Percentiles rank a stretch among this genome's conserved stretches.
These are phyloP conservation scores for Syzygium aqueum DNA, from an alignment of 345 rosid genomes.

Conservation along the genomic window DNA sequence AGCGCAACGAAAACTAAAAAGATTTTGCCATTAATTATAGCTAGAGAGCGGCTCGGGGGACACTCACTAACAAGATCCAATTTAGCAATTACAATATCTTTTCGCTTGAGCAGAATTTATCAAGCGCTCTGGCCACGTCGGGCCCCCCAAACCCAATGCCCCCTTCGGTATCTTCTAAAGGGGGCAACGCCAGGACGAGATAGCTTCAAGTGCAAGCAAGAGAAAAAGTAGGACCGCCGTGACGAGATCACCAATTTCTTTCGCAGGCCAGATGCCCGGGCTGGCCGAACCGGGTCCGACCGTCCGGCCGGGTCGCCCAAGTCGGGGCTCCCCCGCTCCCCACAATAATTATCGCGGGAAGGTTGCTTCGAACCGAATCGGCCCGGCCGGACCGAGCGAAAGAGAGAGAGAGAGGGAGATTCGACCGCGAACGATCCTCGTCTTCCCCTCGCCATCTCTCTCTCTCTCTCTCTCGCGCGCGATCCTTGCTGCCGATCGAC, in stretches of 20 bases:
- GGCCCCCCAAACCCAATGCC: no score
- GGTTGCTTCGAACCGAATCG: no score
- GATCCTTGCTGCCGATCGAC: not conserved
- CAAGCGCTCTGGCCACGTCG: no score
- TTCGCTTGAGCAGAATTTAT: no score
- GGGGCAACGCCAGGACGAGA: not conserved
- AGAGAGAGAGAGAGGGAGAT: not conserved
- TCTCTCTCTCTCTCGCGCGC: not conserved
- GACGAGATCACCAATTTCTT: not conserved
- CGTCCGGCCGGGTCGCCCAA: not conserved
- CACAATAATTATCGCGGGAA: no score
- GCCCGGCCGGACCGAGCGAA: not conserved
- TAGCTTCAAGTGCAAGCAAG: not conserved
- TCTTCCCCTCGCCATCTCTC: not conserved
- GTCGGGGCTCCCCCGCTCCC: not conserved
- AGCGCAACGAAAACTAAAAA: not conserved
- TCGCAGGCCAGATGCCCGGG: not conserved
- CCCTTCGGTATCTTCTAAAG: not conserved
- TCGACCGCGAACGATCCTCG: not conserved
- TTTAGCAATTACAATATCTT: no score
- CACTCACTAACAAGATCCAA: not conserved
- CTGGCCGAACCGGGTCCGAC: not conserved
- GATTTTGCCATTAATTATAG: not conserved
- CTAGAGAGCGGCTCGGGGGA: rapidly evolving
- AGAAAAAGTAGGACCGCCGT: not conserved